Evolutionary conservation across 345 rosid species (phyloP), one percentile per base, ranked within the genome.

Genomic region (Lagerstroemia speciosa): DNA sequence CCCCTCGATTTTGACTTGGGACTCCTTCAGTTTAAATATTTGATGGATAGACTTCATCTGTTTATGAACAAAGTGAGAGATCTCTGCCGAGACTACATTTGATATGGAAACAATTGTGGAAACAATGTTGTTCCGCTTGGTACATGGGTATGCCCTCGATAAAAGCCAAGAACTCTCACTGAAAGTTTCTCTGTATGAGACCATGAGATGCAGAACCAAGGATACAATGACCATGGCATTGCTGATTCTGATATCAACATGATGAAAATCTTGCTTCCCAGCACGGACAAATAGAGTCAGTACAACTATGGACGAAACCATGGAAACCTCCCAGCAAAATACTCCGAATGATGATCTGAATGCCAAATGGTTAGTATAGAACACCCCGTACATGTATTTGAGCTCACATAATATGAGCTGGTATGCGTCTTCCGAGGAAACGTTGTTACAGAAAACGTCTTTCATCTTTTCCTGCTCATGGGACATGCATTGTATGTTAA

Each of bases 381-480:
- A 72, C 20, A 83, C 81, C 30, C 85, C 89, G 24, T 90, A 90
- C 8, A 86, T 65, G 73, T 81, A 83, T 37, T 81, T 80, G 48
- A 90, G 89, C 67, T 90, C 94, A 2, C 79, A 71, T 64, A 82
- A 86, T 9, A 90, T 80, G 2, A 90, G 74, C 61, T 45, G 60
- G 31, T 83, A 66, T 68, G 91, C 91, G 4, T 87, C 83, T 8
- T 34, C 78, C 0, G 86, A 58, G 11, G 3, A 19, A 24, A 55
- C 0, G 24, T 70, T 41, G 1, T 19, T 2, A 1, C 24, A 5
- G 69, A 90, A 87, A 74, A 85, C 78, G 1, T 77, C 78, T 12
- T 78, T 67, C 73, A 85, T 85, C 66, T 75, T 76, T 31, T 85
- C 76, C 2, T 84, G 72, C 62, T 86, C 85, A 5, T 46, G 72